Base-by-base conservation (phyloP, 140 eudicot genomes). In the Flaveria floridana region DNA sequence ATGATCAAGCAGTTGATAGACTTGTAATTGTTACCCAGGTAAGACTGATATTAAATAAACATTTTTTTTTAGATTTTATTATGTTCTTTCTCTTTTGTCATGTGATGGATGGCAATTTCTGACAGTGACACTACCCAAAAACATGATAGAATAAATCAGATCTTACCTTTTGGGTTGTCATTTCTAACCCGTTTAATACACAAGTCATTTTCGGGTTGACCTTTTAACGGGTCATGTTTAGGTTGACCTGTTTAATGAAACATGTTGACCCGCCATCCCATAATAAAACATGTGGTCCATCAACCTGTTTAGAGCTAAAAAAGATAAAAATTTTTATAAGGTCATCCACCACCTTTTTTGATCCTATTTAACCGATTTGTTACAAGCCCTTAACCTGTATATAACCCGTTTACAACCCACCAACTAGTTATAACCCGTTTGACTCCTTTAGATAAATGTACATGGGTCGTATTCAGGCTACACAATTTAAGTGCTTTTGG, bases 11-110 rank as follows among this genome's bases (percentile, higher is more conserved):
- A 66, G 93, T 93, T 77, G 98, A 93, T 76, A 88, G 95, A 76
- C 96, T 93, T 70, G 89, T 89, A 21, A 93, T 93, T 85, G 98
- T 90, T 72, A 93, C 98, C 10, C 98, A 84, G 87, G 98, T 88
- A 76, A 75, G 81, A 21, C 61, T 68, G 53, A 44, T 64, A 7
- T 13, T 20, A 20, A 4, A 20, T 3, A 37, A 65, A 65, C 39
- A 12, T 65, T 65, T 65, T 65, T 65, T 23, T 37, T 39, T 62
- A n/a, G 37, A 34, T 61, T 46, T 62, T 62, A 11, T 10, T 59
- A 59, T 25, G 19, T 28, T 62, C 2, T 25, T 23, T 25, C 30
- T 8, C 11, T 1, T 62, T 26, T 62, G 3, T 6, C 18, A 13
- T 14, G 44, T 62, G 65, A 58, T 58, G 37, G 37, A 58, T 58